Evolutionary conservation across 1,139 yeast genomes (phyloP).

Genomic region (Sugiyamaella japonica): DNA sequence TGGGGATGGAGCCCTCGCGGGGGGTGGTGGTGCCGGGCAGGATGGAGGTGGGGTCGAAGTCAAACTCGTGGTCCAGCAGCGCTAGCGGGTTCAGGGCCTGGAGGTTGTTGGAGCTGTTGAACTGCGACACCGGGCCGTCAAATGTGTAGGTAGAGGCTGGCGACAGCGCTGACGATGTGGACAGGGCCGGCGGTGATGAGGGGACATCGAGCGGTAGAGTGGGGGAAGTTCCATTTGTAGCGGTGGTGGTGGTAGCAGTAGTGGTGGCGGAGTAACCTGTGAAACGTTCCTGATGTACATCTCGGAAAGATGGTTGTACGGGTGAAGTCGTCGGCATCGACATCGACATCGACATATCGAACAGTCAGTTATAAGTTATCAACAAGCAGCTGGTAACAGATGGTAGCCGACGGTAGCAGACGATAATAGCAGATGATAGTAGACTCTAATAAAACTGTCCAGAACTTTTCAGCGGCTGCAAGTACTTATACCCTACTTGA

Average conservation of each 20-base stretch:
- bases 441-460: too few relatives aligned
- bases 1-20: not conserved
- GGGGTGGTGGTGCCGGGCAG: constrained; percentile 21
- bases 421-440: not conserved
- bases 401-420: too few relatives aligned
- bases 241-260: not conserved
- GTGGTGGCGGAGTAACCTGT: not conserved
- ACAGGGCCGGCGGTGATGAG: constrained; percentile 5
- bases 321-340: constrained; percentile 2
- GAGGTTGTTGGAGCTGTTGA: constrained; percentile 7
- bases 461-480: too few relatives aligned
- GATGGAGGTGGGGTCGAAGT: constrained; percentile 1
- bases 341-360: too few relatives aligned
- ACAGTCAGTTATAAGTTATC: not conserved
- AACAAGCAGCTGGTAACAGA: too few relatives aligned
- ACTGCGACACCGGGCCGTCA: constrained; percentile 11
- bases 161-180: constrained; percentile 5
- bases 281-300: not conserved
- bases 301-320: not conserved
- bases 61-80: not conserved
- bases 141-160: constrained; percentile 9
- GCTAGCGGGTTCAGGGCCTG: not conserved
- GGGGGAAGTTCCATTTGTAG: not conserved
- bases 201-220: not conserved
- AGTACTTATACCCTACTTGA: too few relatives aligned